Base-by-base conservation (phyloP, 345 rosid genomes). In the Pugionium cornutum region DNA sequence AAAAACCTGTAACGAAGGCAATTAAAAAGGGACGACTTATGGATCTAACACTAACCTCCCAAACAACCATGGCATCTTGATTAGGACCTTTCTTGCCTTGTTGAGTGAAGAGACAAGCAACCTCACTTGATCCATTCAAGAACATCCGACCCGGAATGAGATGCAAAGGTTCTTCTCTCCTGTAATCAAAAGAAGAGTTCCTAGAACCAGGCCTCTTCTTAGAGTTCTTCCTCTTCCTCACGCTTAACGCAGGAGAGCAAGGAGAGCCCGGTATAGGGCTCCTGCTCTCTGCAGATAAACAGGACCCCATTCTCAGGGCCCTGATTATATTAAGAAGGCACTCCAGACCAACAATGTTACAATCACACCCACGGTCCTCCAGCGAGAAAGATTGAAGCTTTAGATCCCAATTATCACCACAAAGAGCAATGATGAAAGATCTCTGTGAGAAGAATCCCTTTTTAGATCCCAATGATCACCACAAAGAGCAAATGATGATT, bases 231-330 rank as follows among this genome's bases (percentile, higher is more conserved):
- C 88, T 83, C 79, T 82, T 94, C 92, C 71, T 77, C 53, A 77
- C 69, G 33, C 83, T 79, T 39, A 77, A 76, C 26, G 66, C 82
- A 61, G 95, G 86, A 52, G 97, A 85, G 68, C 85, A 75, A 37
- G 96, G 96, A 9, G 96, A 81, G 5, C 96, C 94, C 47, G 95
- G 95, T 73, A 76, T 62, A 77, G 97, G 90, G 79, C 89, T 88
- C 88, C 91, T 78, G 91, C 86, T 85, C 74, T 94, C 99, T 6
- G 82, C 79, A 77, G 99, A 85, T 70, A 94, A 86, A 90, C 97
- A 94, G 97, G 99, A 94, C 86, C 96, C 99, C 99, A 88, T 85
- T 80, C 84, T 88, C 9, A 94, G 99, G 96, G 97, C 97, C 89
- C 99, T 90, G 92, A 94, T 74, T 47, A 94, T 88, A 75, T 72